phyloP scores from a whole-genome alignment of 495 filamentous ascomycete species.

The Massariosphaeria phaeospora region DNA sequence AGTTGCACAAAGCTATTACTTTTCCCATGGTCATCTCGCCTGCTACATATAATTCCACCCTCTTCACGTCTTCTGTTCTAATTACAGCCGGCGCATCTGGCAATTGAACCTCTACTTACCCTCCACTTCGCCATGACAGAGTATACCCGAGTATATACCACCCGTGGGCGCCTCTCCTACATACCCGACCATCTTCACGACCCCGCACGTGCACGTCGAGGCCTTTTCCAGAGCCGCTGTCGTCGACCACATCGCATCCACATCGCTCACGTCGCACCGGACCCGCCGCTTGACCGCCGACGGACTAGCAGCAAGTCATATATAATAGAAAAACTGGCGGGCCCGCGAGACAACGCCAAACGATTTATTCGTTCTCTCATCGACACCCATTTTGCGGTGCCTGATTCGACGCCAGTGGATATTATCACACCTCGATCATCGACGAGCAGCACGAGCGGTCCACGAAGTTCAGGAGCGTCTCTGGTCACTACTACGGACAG shows the following conservation, averaged over 20 bases:
- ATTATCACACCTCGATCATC: constrained; percentile 12
- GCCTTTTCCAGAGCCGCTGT: constrained; percentile 26
- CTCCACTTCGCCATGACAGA: constrained; percentile 28
- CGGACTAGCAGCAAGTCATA: constrained; percentile 17
- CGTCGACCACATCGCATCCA: constrained; percentile 32
- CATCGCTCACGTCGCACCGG: constrained; percentile 27
- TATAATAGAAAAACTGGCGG: constrained; percentile 42
- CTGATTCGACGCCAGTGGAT: constrained; percentile 3
- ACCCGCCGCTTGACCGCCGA: constrained; percentile 18
- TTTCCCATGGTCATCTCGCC: not conserved
- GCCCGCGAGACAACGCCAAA: constrained; percentile 43
- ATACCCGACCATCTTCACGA: constrained; percentile 27
- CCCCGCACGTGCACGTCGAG: constrained; percentile 5
- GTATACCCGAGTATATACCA: constrained; percentile 25
- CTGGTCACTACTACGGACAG: constrained; percentile 16
- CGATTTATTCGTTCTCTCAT: constrained; percentile 44
- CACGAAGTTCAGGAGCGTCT: constrained; percentile 23
- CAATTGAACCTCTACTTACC: constrained; percentile 14
- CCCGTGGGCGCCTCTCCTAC: constrained; percentile 31
- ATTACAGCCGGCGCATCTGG: not conserved
- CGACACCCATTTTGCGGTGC: constrained; percentile 15
- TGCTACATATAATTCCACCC: constrained; percentile 1
- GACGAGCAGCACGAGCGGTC: constrained; percentile 14
- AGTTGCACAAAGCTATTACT: constrained; percentile 21
- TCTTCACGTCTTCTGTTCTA: not conserved